Evolutionary conservation across 2,329 filamentous ascomycete species (phyloP), one percentile per base, ranked within the genome.

Genomic region (Coleophoma cylindrospora): DNA sequence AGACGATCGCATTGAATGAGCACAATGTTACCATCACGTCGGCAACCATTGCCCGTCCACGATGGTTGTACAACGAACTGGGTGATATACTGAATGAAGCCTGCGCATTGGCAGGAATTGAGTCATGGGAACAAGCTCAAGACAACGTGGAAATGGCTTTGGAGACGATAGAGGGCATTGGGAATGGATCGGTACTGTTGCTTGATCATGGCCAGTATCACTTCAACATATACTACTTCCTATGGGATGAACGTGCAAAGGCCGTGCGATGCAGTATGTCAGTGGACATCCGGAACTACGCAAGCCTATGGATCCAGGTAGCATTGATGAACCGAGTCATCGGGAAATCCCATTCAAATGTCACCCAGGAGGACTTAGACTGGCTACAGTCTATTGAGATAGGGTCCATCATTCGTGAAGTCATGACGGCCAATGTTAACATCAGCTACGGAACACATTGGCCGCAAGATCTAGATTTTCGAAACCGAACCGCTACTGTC

Each of bases 11-110:
- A 11, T 11, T 45, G 3, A 33, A 32, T n/a, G 47, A 54, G 1
- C 49, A 55, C 21, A 55, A 53, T 40, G 50, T 57, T 15, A 50
- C 48, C 11, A 57, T 57, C 45, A 52, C 45, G 14, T 55, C 53
- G 3, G 55, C 55, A 14, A 38, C 40, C 2, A 46, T 55, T 5
- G 37, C 51, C 34, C 32, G 21, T 27, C 55, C 53, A 13, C 5
- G 14, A 4, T 54, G 51, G 55, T 22, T 44, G 2, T 34, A 22
- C 15, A 45, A 51, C 27, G 51, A 54, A n/a, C 21, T 52, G 27
- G 34, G 40, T n/a, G 48, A 54, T 22, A 34, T 57, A 3, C 48
- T 57, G 12, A 43, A 55, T 9, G 55, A 57, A 45, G 53, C 55
- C 4, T 52, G 51, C 50, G 34, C 55, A 11, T 43, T 55, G 13